phyloP scores from a whole-genome alignment of 2,329 filamentous ascomycete genomes.

The Sclerotinia subarctica region DNA sequence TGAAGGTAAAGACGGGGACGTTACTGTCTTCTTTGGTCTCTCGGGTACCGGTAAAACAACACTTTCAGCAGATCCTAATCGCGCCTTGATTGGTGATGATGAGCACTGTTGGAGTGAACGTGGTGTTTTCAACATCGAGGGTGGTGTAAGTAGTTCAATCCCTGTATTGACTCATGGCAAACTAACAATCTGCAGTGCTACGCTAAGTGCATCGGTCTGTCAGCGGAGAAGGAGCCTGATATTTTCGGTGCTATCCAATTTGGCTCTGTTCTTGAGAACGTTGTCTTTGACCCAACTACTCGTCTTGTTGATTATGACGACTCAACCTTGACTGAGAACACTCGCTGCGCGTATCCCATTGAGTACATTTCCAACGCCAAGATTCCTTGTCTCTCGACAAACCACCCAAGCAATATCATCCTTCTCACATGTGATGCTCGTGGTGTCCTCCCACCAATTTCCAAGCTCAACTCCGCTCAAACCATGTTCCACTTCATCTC shows the following conservation, averaged over 20 bases:
- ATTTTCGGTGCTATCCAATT: conserved; percentile 95
- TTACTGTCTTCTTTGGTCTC: conserved; percentile 98
- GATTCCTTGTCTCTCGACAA: conserved; percentile 86
- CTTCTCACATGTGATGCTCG: conserved; percentile 97
- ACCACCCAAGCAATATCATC: conserved; percentile 95
- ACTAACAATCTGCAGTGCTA: conserved; percentile 60
- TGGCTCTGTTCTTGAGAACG: conserved; percentile 96
- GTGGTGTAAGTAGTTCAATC: conserved; percentile 54
- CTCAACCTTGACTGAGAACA: conserved; percentile 93
- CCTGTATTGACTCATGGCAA: neutral
- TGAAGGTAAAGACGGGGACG: conserved; percentile 89
- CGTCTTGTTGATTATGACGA: conserved; percentile 96
- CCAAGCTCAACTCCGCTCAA: conserved; percentile 89
- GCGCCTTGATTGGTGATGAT: conserved; percentile 93
- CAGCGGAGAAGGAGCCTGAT: conserved; percentile 98
- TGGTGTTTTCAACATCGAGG: conserved; percentile 99
- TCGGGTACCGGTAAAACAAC: conserved; percentile 99
- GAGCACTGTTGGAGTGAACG: conserved; percentile 99
- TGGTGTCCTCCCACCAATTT: conserved; percentile 95
- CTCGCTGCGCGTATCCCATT: conserved; percentile 95
- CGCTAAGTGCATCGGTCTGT: conserved; percentile 96
- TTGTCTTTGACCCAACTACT: conserved; percentile 90
- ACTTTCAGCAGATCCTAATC: conserved; percentile 93
- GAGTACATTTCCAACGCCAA: conserved; percentile 99
- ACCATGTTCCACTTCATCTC: conserved; percentile 99